A percentile compares a stretch with the other conserved stretches of the same genome.
phyloP scores from a whole-genome alignment of 176 grass and related monocot genomes.

The Neostapfia colusana region DNA sequence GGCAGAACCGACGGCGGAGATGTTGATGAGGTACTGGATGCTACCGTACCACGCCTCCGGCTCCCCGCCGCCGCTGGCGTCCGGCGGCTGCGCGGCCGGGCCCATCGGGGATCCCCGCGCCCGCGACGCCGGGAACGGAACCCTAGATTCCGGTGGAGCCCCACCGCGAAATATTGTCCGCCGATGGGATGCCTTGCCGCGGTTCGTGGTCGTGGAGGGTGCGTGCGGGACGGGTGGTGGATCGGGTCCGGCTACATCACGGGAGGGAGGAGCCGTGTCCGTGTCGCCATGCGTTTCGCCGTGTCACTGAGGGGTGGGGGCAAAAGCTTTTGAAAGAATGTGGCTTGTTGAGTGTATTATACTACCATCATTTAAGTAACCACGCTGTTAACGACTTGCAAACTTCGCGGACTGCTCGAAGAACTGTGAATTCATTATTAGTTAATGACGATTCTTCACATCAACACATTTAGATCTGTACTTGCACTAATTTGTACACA shows the following conservation, averaged over 20 bases:
- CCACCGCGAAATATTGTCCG: constrained; percentile 21
- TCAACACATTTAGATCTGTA: too few species aligned
- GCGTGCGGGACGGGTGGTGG: background rate
- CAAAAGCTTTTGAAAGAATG: background rate
- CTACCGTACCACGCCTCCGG: constrained; percentile 88
- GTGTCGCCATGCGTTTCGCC: constrained; percentile 16
- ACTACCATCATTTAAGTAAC: too few species aligned
- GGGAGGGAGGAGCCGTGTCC: background rate
- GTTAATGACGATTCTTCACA: too few species aligned
- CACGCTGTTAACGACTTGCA: too few species aligned
- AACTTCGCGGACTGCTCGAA: too few species aligned
- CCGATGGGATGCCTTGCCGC: constrained; percentile 36
- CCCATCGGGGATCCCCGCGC: constrained; percentile 15
- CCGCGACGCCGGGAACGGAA: constrained; percentile 18
- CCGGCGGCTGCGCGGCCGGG: constrained; percentile 44
- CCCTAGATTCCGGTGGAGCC: constrained; percentile 43
- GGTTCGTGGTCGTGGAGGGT: constrained; percentile 14
- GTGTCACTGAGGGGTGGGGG: constrained; percentile 34
- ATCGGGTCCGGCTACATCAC: constrained; percentile 32
- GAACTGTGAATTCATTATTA: too few species aligned
- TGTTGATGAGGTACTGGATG: constrained; percentile 98
- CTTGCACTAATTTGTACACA: too few species aligned
- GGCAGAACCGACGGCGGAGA: constrained; percentile 79
- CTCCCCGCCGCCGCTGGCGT: constrained; percentile 49
- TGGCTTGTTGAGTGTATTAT: too few species aligned